Percentiles rank a stretch among this genome's conserved stretches.
Evolutionary conservation across 768 basidiomycete genomes (phyloP).

Genomic region (Phaeolepiota aurea): DNA sequence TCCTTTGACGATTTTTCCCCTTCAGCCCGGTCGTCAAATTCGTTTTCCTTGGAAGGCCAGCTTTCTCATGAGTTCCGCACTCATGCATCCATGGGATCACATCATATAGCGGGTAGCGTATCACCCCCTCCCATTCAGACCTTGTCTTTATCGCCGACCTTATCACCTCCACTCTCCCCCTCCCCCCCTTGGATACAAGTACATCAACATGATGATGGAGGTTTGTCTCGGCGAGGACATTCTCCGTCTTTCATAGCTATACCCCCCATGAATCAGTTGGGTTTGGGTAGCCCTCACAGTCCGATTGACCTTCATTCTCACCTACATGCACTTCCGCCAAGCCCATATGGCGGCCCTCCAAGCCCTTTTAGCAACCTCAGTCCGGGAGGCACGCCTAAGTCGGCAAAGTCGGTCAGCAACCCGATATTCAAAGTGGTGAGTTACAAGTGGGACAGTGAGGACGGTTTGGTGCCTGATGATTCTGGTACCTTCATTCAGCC

Average conservation of each 20-base stretch:
- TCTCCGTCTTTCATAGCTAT: constrained; percentile 28
- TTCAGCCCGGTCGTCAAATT: constrained; percentile 74
- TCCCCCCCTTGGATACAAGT: constrained; percentile 48
- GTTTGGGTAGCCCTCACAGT: constrained; percentile 29
- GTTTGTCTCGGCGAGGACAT: constrained; percentile 24
- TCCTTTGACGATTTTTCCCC: constrained; percentile 67
- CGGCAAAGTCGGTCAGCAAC: constrained; percentile 67
- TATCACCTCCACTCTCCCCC: constrained; percentile 37
- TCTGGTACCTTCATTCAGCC: constrained; percentile 33
- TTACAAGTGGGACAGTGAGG: constrained; percentile 31
- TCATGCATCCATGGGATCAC: constrained; percentile 49
- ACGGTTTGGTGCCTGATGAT: constrained; percentile 26
- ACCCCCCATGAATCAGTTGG: constrained; percentile 26
- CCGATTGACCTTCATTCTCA: constrained; percentile 18
- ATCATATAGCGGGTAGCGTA: constrained; percentile 48
- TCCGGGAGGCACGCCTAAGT: constrained; percentile 52
- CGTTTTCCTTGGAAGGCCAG: constrained; percentile 69
- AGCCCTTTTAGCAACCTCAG: constrained; percentile 16
- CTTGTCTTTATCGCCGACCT: constrained; percentile 62
- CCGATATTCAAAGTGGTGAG: constrained; percentile 90
- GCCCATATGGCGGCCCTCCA: constrained; percentile 49
- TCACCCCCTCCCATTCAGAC: constrained; percentile 74
- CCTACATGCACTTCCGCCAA: constrained; percentile 41
- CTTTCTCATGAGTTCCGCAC: constrained; percentile 68
- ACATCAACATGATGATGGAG: constrained; percentile 30